Conservation (phyloP, 228 moss, liverwort and hornwort genomes). For the Sphagnum fallax region DNA sequence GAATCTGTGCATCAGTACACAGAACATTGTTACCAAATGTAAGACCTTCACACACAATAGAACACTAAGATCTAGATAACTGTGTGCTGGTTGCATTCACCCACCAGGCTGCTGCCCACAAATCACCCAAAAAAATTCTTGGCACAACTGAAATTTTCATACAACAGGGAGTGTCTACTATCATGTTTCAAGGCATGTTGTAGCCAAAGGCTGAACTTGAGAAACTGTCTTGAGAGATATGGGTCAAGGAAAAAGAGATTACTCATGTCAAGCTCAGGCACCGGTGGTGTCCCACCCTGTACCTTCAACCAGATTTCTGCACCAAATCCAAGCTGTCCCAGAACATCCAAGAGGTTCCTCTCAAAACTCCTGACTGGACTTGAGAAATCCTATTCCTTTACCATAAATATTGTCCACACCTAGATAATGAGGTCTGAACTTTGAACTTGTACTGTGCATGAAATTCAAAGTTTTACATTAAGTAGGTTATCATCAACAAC, state of each 20-base stretch:
- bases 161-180: neutral
- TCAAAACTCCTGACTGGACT: neutral
- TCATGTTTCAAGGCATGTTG: neutral
- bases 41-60: too few relatives aligned
- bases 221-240: neutral
- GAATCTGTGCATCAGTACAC: too few relatives aligned
- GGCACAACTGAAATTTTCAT: too few relatives aligned
- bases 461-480: too few relatives aligned
- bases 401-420: neutral
- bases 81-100: too few relatives aligned
- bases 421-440: too few relatives aligned
- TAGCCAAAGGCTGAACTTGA: neutral
- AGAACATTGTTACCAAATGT: too few relatives aligned
- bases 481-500: too few relatives aligned
- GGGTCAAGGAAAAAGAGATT: neutral
- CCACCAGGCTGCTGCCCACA: too few relatives aligned
- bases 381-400: neutral
- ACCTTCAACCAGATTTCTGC: slow-evolving; percentile 54
- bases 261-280: slow-evolving; percentile 40
- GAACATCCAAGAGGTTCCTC: neutral
- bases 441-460: too few relatives aligned
- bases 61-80: too few relatives aligned
- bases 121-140: too few relatives aligned
- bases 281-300: slow-evolving; percentile 31
- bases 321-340: slow-evolving; percentile 30